Conservation (phyloP, 495 filamentous ascomycete genomes). For the Aspergillus hancockii region DNA sequence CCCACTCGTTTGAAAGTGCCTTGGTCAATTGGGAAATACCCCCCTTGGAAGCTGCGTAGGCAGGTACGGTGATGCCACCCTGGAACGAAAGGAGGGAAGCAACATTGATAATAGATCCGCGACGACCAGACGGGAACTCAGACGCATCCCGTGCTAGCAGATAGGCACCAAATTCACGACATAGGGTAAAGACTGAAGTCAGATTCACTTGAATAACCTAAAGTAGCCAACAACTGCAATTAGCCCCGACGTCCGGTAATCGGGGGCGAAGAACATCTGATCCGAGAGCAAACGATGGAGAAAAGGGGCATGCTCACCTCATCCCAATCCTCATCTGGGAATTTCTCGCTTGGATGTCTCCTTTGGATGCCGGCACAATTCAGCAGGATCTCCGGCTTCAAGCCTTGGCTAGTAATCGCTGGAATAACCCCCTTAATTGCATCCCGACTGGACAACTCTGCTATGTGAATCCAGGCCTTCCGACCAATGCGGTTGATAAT, state of each 20-base stretch:
- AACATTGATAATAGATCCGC: constrained; percentile 84
- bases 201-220: constrained; percentile 84
- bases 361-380: constrained; percentile 88
- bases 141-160: constrained; percentile 64
- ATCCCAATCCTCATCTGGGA: constrained; percentile 82
- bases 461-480: constrained; percentile 65
- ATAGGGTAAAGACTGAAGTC: constrained; percentile 77
- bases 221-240: constrained; percentile 1
- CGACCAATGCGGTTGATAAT: constrained; percentile 65
- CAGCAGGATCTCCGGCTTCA: constrained; percentile 71
- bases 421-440: constrained; percentile 52
- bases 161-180: constrained; percentile 82
- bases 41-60: constrained; percentile 88
- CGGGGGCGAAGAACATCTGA: neutral
- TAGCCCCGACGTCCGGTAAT: constrained; percentile 1
- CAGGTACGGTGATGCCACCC: constrained; percentile 86
- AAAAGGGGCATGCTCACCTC: constrained; percentile 45
- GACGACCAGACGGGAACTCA: constrained; percentile 51
- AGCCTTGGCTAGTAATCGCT: constrained; percentile 59
- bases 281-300: neutral
- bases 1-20: constrained; percentile 85
- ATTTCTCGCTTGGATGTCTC: constrained; percentile 72
- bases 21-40: constrained; percentile 87
- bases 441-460: constrained; percentile 64
- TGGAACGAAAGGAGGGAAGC: constrained; percentile 86